phyloP scores from a whole-genome alignment of 31 red algal species.

The Odonthalia washingtoniensis region DNA sequence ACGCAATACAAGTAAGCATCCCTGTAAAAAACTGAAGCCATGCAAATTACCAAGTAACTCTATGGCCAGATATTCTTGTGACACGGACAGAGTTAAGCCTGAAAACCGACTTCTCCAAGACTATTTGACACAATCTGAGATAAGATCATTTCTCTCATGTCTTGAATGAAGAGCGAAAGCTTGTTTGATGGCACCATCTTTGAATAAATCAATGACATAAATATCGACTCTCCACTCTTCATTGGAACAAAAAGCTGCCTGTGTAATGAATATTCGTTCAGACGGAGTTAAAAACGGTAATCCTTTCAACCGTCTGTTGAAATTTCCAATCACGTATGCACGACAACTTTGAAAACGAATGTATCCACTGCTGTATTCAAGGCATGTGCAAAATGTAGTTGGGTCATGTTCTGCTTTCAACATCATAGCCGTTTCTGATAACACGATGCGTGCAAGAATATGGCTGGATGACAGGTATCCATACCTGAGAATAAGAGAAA shows the following conservation, averaged over 20 bases:
- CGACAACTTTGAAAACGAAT: slow-evolving; percentile 46
- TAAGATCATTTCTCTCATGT: slow-evolving; percentile 30
- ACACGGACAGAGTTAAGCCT: slow-evolving; percentile 48
- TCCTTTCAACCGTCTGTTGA: neutral
- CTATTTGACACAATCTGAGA: slow-evolving; percentile 53
- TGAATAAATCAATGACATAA: slow-evolving; percentile 69
- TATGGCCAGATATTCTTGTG: slow-evolving; percentile 83
- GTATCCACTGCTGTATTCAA: slow-evolving; percentile 73
- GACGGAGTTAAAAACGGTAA: slow-evolving; percentile 70
- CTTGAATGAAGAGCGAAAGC: slow-evolving; percentile 77
- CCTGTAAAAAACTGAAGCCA: slow-evolving; percentile 60
- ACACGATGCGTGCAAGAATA: slow-evolving; percentile 64
- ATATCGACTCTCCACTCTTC: slow-evolving; percentile 83
- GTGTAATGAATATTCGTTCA: slow-evolving; percentile 65
- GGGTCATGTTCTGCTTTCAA: slow-evolving; percentile 55
- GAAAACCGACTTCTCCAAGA: slow-evolving; percentile 55
- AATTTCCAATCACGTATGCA: slow-evolving; percentile 59
- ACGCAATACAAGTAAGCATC: slow-evolving; percentile 43
- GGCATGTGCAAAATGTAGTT: slow-evolving; percentile 57
- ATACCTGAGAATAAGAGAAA: slow-evolving; percentile 83
- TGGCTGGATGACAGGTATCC: slow-evolving; percentile 53
- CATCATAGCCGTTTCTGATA: slow-evolving; percentile 63
- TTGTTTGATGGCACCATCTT: slow-evolving; percentile 39
- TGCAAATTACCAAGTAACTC: slow-evolving; percentile 69
- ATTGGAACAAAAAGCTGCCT: slow-evolving; percentile 60